Conservation (phyloP, 352 stramenopile genomes). For the Thalassiosira hispida region DNA sequence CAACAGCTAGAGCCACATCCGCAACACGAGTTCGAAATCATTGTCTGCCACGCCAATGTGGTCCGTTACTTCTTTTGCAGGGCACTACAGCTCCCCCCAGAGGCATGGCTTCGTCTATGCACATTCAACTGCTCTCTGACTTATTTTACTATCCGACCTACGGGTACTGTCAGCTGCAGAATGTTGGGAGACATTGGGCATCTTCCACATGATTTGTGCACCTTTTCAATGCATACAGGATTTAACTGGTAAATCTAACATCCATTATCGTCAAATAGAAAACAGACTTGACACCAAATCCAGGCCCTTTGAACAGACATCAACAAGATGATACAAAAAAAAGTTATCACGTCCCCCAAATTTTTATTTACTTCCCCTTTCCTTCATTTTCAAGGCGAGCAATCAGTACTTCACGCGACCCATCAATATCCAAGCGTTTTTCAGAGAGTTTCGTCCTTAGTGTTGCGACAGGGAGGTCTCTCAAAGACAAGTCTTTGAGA, state of each 20-base stretch:
- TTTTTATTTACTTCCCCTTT: too few species aligned
- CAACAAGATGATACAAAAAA: too few species aligned
- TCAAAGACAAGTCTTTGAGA: too few species aligned
- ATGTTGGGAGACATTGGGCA: constrained; percentile 86
- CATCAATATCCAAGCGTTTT: too few species aligned
- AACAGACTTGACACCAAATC: too few species aligned
- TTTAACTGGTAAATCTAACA: constrained; percentile 79
- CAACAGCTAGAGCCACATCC: constrained; percentile 27
- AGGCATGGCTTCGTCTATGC: constrained; percentile 86
- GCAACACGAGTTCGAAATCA: constrained; percentile 85
- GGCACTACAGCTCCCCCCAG: constrained; percentile 84
- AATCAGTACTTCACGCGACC: too few species aligned
- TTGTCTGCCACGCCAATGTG: constrained; percentile 88
- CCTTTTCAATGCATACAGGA: constrained; percentile 80
- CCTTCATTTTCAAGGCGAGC: too few species aligned
- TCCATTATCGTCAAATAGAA: background rate
- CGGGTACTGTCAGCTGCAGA: constrained; percentile 81
- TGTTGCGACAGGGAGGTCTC: too few species aligned
- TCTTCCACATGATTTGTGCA: constrained; percentile 71
- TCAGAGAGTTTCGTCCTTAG: too few species aligned
- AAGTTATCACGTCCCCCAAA: too few species aligned
- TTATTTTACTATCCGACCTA: constrained; percentile 84
- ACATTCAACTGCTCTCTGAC: constrained; percentile 87
- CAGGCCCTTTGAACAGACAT: too few species aligned
- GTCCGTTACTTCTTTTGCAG: constrained; percentile 87